Evolutionary conservation across 257 asterid species (phyloP).

Genomic region (Anisodus acutangulus): DNA sequence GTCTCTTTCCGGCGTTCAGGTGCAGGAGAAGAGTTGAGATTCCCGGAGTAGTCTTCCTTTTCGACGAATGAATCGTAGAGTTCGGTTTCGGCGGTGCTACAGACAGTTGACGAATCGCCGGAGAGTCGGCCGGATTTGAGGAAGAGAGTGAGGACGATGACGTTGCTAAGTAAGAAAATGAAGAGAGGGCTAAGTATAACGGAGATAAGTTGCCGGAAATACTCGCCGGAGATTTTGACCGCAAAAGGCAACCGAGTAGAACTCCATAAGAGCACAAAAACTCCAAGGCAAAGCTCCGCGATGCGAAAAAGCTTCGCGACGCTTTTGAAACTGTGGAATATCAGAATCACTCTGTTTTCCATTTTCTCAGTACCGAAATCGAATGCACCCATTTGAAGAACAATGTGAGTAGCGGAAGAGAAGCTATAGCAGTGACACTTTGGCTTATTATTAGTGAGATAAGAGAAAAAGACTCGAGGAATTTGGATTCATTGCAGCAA

Average conservation of each 20-base stretch:
- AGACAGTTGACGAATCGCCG: conserved; percentile 24
- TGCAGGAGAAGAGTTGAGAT: conserved; percentile 25
- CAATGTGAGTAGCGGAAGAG: neutral
- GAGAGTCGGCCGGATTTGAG: conserved; percentile 53
- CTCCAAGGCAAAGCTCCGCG: conserved; percentile 48
- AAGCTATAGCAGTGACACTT: neutral
- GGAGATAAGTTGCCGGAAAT: conserved; percentile 49
- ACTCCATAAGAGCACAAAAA: conserved; percentile 53
- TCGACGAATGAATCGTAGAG: conserved; percentile 37
- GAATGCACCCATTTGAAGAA: conserved; percentile 36
- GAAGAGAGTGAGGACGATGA: conserved; percentile 66
- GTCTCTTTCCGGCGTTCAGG: conserved; percentile 38
- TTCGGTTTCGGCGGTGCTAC: neutral
- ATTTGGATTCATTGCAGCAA: conserved; percentile 6
- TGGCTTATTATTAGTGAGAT: neutral
- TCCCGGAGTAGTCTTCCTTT: conserved; percentile 16
- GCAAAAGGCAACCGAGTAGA: conserved; percentile 57
- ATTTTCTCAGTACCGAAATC: conserved; percentile 31
- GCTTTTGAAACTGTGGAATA: conserved; percentile 41
- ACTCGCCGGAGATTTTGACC: conserved; percentile 60
- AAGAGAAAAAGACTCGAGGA: neutral
- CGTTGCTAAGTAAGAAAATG: conserved; percentile 61
- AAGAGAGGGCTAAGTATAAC: conserved; percentile 60
- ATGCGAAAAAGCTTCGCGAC: conserved; percentile 59
- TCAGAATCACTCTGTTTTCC: conserved; percentile 35